Conservation (phyloP, 1,284 basidiomycete genomes). For the Xerocomus tenax region DNA sequence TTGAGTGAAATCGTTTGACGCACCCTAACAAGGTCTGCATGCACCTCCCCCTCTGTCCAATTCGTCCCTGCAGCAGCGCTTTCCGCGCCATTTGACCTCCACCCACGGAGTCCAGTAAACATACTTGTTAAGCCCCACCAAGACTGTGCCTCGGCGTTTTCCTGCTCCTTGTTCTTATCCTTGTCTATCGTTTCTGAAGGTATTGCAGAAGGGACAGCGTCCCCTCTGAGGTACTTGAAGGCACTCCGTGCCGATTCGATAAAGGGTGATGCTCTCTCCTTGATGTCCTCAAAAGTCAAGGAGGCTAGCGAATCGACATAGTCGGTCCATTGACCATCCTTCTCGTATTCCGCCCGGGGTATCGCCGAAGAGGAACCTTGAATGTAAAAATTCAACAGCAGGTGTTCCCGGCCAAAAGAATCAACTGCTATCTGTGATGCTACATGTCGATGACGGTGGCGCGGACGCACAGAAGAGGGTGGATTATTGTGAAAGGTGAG, state of each 20-base stretch:
- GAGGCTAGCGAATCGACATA: constrained; percentile 35
- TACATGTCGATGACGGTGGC: constrained; percentile 72
- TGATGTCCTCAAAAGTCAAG: constrained; percentile 49
- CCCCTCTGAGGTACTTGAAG: constrained; percentile 64
- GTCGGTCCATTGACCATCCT: constrained; percentile 9
- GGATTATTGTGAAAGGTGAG: constrained; percentile 71
- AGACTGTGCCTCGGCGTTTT: constrained; percentile 34
- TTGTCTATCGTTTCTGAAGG: constrained; percentile 17
- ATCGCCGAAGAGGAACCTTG: constrained; percentile 42
- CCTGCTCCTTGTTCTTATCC: constrained; percentile 28
- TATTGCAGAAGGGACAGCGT: constrained; percentile 36
- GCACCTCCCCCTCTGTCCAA: constrained; percentile 71
- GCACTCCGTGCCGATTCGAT: constrained; percentile 44
- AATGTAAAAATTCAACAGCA: constrained; percentile 73
- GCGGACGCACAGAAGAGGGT: constrained; percentile 58
- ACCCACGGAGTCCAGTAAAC: constrained; percentile 56
- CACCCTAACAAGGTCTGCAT: constrained; percentile 68
- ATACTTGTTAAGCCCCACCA: constrained; percentile 55
- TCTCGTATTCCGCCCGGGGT: constrained; percentile 30
- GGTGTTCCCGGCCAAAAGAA: constrained; percentile 63
- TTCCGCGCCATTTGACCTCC: constrained; percentile 30
- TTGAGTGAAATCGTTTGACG: constrained; percentile 22
- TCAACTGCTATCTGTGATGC: constrained; percentile 66
- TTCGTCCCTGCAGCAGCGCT: constrained; percentile 31
- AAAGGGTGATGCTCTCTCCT: constrained; percentile 28